A percentile compares a stretch with the other conserved stretches of the same genome.
Conservation (phyloP, 148 eudicot genomes). For the Chenopodium suecicum region DNA sequence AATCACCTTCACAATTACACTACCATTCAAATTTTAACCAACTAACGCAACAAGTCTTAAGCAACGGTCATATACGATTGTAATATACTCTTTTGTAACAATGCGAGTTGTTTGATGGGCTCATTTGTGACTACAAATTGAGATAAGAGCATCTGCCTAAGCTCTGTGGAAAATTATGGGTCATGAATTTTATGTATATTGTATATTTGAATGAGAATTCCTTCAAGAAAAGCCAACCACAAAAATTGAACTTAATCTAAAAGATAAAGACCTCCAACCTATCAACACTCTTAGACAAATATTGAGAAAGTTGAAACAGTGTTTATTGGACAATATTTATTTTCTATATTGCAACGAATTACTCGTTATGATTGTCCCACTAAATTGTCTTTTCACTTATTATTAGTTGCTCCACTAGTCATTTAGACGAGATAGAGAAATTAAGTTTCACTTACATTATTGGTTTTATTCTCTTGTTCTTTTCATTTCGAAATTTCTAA, state of each 20-base stretch:
- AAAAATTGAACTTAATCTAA: neutral
- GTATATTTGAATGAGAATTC: neutral
- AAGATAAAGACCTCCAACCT: neutral
- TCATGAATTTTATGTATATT: neutral
- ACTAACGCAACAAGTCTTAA: neutral
- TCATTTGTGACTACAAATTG: neutral
- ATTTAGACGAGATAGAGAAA: no score
- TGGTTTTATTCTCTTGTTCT: no score
- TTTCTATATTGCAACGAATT: neutral
- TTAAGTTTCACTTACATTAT: no score
- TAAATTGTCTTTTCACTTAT: neutral
- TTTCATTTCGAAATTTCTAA: no score
- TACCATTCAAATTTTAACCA: neutral
- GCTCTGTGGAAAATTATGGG: neutral
- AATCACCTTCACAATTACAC: neutral
- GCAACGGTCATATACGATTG: no score
- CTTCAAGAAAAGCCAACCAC: neutral
- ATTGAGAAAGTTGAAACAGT: neutral
- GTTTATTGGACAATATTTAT: no score
- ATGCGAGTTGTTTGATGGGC: neutral
- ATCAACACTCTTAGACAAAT: neutral
- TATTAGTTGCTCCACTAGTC: no score
- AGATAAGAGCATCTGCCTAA: conserved; percentile 6
- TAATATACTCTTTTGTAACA: neutral
- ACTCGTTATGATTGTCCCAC: neutral